Evolutionary conservation across 1,284 basidiomycete species (phyloP).

Genomic region (Ceratobasidium sp.): DNA sequence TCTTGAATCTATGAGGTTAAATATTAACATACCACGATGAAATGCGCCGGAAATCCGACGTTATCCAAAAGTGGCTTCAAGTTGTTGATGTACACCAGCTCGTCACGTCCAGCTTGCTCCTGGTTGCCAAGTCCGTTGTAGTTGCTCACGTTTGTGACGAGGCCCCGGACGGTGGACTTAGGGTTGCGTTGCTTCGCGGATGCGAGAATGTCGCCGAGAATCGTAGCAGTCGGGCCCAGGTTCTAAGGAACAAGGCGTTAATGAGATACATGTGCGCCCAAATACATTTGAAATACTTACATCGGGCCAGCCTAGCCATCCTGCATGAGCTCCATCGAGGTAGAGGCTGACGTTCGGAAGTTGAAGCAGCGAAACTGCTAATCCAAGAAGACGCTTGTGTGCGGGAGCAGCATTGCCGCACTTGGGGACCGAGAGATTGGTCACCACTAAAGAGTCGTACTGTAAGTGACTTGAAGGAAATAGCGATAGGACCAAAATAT

Average conservation of each 20-base stretch:
- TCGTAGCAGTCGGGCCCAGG: constrained; percentile 41
- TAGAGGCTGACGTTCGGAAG: constrained; percentile 44
- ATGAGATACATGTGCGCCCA: neutral
- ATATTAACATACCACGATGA: constrained; percentile 31
- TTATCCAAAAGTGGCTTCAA: constrained; percentile 37
- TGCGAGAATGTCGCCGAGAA: constrained; percentile 42
- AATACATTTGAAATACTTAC: constrained; percentile 15
- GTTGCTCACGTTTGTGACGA: constrained; percentile 42
- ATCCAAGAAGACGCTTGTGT: constrained; percentile 40
- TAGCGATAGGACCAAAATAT: too few species aligned
- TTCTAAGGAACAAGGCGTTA: constrained; percentile 17
- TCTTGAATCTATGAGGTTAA: neutral
- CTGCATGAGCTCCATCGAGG: constrained; percentile 44
- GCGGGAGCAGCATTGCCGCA: constrained; percentile 46
- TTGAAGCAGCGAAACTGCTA: constrained; percentile 33
- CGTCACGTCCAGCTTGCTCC: constrained; percentile 42
- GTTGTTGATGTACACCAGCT: constrained; percentile 43
- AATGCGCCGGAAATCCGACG: constrained; percentile 43
- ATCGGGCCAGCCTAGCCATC: constrained; percentile 45
- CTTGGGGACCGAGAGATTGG: constrained; percentile 44
- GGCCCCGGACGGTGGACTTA: constrained; percentile 40
- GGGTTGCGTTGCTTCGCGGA: constrained; percentile 41
- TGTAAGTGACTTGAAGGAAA: neutral
- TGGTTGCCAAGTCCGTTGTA: constrained; percentile 46
- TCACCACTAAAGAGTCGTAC: constrained; percentile 39